These are phyloP conservation scores for Diaporthe velutina DNA, from an alignment of 2,329 filamentous ascomycete genomes.

Conservation along the genomic window DNA sequence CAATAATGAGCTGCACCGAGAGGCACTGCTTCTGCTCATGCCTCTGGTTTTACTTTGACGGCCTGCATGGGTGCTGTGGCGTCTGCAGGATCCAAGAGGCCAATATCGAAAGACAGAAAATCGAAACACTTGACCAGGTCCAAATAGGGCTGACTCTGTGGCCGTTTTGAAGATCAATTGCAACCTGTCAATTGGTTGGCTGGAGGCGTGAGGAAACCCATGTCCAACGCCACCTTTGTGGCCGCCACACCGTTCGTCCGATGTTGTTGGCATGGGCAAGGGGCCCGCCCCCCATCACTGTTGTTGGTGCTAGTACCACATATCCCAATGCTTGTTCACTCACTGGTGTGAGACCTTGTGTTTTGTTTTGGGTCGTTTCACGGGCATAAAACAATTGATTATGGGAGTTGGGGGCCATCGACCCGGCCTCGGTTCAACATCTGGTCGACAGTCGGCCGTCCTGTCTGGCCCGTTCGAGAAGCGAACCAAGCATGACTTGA, in stretches of 20 bases:
- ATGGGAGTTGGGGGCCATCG: slow-evolving; percentile 4
- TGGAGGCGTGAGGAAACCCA: neutral
- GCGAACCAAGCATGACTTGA: slow-evolving; percentile 9
- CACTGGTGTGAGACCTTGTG: neutral
- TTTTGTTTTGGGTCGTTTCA: slow-evolving; percentile 11
- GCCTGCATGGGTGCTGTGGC: neutral
- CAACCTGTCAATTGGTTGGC: neutral
- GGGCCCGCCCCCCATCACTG: neutral
- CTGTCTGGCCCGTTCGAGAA: neutral
- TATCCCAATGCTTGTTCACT: neutral
- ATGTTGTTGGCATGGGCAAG: neutral
- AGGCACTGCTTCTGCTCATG: neutral
- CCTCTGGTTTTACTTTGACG: neutral
- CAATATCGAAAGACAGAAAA: neutral
- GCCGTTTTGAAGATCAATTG: neutral
- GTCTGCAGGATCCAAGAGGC: no score
- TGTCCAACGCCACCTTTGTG: neutral
- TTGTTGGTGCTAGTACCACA: neutral
- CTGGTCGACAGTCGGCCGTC: neutral
- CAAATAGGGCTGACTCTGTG: neutral
- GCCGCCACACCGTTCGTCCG: slow-evolving; percentile 1
- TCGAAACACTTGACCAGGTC: neutral
- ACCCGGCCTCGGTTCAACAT: neutral
- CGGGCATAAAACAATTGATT: slow-evolving; percentile 2
- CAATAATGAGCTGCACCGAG: neutral